Base-by-base conservation (phyloP, 345 rosid species). In the Jatropha curcas region DNA sequence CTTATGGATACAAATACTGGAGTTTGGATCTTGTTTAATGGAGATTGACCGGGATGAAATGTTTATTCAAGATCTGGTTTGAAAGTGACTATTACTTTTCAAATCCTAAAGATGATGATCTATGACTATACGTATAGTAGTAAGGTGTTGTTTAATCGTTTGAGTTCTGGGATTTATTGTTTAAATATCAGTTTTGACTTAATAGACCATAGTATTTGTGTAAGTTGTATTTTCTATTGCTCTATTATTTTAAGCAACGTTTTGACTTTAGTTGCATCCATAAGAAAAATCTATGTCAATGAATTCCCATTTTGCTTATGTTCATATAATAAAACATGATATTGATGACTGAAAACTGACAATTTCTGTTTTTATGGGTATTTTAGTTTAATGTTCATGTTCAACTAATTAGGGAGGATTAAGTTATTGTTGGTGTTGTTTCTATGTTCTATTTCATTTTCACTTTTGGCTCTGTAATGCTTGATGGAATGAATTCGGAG, bases 41-140 rank as follows among this genome's bases (percentile, higher is more conserved):
- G 50, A n/a, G 48, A 37, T n/a, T 37, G 45, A 35, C 11, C 30
- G 19, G 10, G 50, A 14, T 19, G 27, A 66, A 27, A 8, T 50
- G 12, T 24, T 48, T 48, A 50, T 19, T 10, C 58, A 41, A 57
- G 56, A 71, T 71, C 58, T 59, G 45, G 43, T 37, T 45, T 30
- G 30, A 34, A 70, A 5, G 6, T 60, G 41, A 41, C 43, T 4
- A 10, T 20, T 68, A 24, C 20, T 52, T 59, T 70, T 31, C 0
- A 28, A 17, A 70, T 56, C 28, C 50, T n/a, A 13, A 57, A 57
- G 22, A 55, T 27, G 52, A 60, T 10, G 53, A 63, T 63, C 50
- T 39, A 61, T 63, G 19, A 22, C 28, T 39, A 4, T 39, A 17
- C 28, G 12, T 64, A 43, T 5, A 7, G 4, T 9, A 3, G 17